These are phyloP conservation scores for Anastatica hierochuntica DNA, from an alignment of 345 rosid species.

Conservation along the genomic window DNA sequence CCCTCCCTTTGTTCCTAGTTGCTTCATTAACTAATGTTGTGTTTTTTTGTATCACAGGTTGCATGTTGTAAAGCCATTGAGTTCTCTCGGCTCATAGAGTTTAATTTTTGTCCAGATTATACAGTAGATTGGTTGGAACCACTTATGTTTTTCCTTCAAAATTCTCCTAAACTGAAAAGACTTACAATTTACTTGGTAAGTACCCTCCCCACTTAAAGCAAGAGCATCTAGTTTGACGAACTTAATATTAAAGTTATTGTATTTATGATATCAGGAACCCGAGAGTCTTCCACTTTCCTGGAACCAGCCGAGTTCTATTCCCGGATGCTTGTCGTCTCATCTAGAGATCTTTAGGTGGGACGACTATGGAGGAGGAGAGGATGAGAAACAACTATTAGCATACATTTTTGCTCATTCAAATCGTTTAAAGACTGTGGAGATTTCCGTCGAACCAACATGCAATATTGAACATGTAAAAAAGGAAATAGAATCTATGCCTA, in stretches of 20 bases:
- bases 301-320: conserved; percentile 1
- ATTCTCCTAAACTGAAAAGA: background rate
- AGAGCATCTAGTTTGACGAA: too few relatives aligned
- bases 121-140: background rate
- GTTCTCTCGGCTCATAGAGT: background rate
- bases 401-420: background rate
- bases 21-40: too few relatives aligned
- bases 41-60: background rate
- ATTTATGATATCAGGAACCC: background rate
- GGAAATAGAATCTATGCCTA: background rate
- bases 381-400: background rate
- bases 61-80: background rate
- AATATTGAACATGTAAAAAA: background rate
- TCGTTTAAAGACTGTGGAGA: background rate
- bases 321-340: conserved; percentile 2
- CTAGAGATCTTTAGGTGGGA: background rate
- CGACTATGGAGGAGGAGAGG: background rate
- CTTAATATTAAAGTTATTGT: too few relatives aligned
- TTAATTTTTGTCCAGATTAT: too few relatives aligned
- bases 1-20: too few relatives aligned
- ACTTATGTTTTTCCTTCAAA: background rate
- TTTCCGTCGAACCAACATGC: background rate
- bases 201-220: too few relatives aligned
- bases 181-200: too few relatives aligned
- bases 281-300: background rate